Conservation (phyloP, 192 early-diverging fungal genomes). For the Coemansia sp. region DNA sequence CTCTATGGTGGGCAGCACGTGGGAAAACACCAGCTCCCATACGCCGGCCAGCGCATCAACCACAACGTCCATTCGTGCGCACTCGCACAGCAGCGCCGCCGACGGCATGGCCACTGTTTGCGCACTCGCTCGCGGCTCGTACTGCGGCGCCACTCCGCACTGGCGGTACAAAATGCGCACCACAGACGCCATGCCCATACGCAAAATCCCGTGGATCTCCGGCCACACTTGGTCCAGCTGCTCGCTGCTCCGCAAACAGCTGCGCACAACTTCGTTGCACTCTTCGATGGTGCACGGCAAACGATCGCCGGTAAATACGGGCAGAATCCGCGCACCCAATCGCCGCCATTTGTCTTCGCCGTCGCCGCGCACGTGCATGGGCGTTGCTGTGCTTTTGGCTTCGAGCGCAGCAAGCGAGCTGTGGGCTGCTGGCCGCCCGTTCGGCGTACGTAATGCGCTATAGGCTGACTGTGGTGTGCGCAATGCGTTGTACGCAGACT, state of each 20-base stretch:
- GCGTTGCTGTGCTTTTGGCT: conserved; percentile 31
- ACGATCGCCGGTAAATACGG: conserved; percentile 85
- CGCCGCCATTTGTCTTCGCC: conserved; percentile 71
- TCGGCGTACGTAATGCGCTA: neutral
- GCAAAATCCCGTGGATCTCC: conserved; percentile 37
- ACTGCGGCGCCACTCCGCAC: conserved; percentile 27
- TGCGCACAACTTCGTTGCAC: conserved; percentile 69
- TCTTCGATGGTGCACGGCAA: conserved; percentile 83
- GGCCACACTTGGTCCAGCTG: conserved; percentile 26
- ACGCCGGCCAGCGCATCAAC: conserved; percentile 68
- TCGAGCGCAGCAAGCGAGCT: conserved; percentile 57
- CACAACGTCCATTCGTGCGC: conserved; percentile 65
- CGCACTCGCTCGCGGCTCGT: conserved; percentile 13
- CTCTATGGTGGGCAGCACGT: conserved; percentile 82
- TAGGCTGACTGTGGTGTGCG: neutral
- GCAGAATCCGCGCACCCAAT: conserved; percentile 71
- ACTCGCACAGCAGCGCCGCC: conserved; percentile 57
- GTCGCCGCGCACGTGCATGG: conserved; percentile 11
- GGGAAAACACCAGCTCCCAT: conserved; percentile 81
- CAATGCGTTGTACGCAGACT: neutral
- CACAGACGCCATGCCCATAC: conserved; percentile 44
- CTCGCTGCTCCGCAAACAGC: conserved; percentile 26
- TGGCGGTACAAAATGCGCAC: conserved; percentile 32
- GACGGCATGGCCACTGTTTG: conserved; percentile 17
- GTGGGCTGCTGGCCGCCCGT: conserved; percentile 14